These are phyloP conservation scores for Apocynum venetum DNA, from an alignment of 257 asterid genomes.

Conservation along the genomic window DNA sequence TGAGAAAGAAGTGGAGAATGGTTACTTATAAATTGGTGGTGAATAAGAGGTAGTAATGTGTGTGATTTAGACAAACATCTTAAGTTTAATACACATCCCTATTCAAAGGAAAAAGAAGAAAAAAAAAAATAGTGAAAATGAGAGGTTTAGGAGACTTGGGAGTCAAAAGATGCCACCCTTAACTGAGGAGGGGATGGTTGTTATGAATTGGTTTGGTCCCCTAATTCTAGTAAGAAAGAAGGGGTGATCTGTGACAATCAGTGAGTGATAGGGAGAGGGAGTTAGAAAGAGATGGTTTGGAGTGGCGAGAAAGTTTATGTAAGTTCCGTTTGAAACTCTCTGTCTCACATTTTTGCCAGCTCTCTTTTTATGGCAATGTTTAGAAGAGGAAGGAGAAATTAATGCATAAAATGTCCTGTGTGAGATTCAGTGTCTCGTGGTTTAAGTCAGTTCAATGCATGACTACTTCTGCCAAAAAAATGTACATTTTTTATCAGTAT, in stretches of 20 bases:
- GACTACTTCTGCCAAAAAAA: too few relatives aligned
- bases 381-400: too few relatives aligned
- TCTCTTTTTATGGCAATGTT: neutral
- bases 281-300: neutral
- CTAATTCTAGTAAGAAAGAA: slow-evolving; percentile 4
- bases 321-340: slow-evolving; percentile 16
- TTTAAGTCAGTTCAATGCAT: too few relatives aligned
- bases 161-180: slow-evolving; percentile 14
- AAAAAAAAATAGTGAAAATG: slow-evolving; percentile 5
- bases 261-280: slow-evolving; percentile 1
- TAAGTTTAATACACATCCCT: neutral
- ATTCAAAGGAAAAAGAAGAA: neutral
- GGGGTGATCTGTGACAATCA: too few relatives aligned
- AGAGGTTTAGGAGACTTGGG: slow-evolving; percentile 37
- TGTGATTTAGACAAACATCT: neutral
- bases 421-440: too few relatives aligned
- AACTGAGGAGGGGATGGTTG: slow-evolving; percentile 8
- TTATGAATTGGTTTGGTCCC: slow-evolving; percentile 3
- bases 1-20: slow-evolving; percentile 10
- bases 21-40: too few relatives aligned
- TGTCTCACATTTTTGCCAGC: slow-evolving; percentile 8
- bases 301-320: neutral
- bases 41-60: neutral
- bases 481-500: too few relatives aligned
- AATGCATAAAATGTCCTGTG: too few relatives aligned